Percentiles rank a stretch among this genome's conserved stretches.
These are phyloP conservation scores for Raffaelea deltoideospora DNA, from an alignment of 2,329 filamentous ascomycete genomes.

Conservation along the genomic window DNA sequence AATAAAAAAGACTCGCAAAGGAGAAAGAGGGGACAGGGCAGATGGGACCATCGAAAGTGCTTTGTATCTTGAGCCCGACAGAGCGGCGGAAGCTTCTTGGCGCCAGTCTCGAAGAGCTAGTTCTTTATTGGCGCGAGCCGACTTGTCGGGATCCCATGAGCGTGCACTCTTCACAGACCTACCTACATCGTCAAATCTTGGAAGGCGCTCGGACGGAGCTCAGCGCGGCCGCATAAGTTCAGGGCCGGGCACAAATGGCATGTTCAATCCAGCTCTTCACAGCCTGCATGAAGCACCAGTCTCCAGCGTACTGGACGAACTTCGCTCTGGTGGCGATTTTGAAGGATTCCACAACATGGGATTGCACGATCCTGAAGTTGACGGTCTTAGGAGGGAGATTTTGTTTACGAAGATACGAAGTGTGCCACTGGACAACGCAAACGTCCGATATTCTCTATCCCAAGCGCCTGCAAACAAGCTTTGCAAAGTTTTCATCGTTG, in stretches of 20 bases:
- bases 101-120: constrained; percentile 67
- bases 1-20: constrained; percentile 37
- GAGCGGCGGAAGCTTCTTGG: constrained; percentile 34
- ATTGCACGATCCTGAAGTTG: constrained; percentile 55
- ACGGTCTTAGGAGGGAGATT: constrained; percentile 58
- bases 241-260: constrained; percentile 20
- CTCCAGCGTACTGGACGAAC: constrained; percentile 53
- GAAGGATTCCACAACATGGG: constrained; percentile 60
- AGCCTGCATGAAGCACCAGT: constrained; percentile 54
- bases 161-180: constrained; percentile 64
- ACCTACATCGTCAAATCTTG: constrained; percentile 23
- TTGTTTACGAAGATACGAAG: constrained; percentile 55
- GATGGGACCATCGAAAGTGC: constrained; percentile 41
- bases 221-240: constrained; percentile 48
- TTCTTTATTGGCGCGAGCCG: constrained; percentile 75
- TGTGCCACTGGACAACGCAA: constrained; percentile 45
- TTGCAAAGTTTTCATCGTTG: constrained; percentile 52
- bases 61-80: constrained; percentile 56
- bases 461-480: constrained; percentile 35
- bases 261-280: constrained; percentile 32
- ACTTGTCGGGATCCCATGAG: constrained; percentile 74
- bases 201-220: constrained; percentile 60
- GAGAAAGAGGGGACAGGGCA: constrained; percentile 29
- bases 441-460: constrained; percentile 44
- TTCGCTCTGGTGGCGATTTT: constrained; percentile 44